Base-by-base conservation (phyloP, 2,329 filamentous ascomycete genomes). In the Lasiodiplodia sp. region DNA sequence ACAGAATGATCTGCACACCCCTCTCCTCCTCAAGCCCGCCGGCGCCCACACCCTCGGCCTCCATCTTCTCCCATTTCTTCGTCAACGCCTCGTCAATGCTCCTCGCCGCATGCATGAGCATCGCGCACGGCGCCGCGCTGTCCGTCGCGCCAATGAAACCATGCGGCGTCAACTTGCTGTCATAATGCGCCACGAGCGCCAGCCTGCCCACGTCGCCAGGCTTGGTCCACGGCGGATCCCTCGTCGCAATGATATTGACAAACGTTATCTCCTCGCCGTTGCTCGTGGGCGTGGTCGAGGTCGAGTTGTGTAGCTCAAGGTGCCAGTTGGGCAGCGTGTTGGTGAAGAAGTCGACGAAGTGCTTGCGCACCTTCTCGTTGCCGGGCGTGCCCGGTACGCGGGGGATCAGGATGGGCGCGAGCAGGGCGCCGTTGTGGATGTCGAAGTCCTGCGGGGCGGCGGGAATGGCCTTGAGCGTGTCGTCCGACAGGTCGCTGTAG, bases 91-190 rank as follows among this genome's bases (percentile, higher is more conserved):
- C 85, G 75, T 98, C 94, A 56, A 99, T 88, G 71, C 89, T 92
- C 72, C 90, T 86, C 70, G 94, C 92, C 14, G 91, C 89, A 78
- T 97, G 92, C 88, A 99, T 87, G 69, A 99, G 85, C 86, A 98
- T 94, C 0, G 96, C 96, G 79, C 95, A 98, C 11, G 96, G 94
- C 21, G 92, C 96, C 1, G 96, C 96, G 74, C 93, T 97, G 77
- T 99, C 96, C 16, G 89, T 96, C 0, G 95, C 96, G 0, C 96
- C 96, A 69, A 99, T 92, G 78, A 99, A 99, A 0, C 94, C 95
- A 70, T 90, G 83, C 0, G 94, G 95, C 31, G 84, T 84, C 69
- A 91, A 86, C 80, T 97, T 92, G 77, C 90, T 94, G 75, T 99
- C 96, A 78, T 97, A 98, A 78, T 99, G 96, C 51, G 96, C 96